Conservation (phyloP, 2,329 filamentous ascomycete species). For the Karstenula rhodostoma region DNA sequence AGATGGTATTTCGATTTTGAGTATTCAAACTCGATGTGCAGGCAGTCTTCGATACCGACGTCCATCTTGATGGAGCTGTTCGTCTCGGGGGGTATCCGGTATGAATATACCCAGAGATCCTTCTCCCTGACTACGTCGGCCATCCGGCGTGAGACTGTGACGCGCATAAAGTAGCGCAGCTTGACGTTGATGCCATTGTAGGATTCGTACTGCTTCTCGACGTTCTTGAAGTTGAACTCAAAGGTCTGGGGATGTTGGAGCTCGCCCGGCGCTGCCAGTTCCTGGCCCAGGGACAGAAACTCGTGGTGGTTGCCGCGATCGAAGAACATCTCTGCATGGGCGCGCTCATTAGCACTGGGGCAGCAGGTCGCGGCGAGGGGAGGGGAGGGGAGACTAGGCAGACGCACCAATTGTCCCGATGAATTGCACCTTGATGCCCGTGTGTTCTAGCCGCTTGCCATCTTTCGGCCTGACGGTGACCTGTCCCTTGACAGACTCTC, state of each 20-base stretch:
- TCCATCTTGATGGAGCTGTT: constrained; percentile 99
- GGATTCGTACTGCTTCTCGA: constrained; percentile 99
- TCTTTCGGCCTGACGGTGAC: constrained; percentile 97
- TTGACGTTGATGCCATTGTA: constrained; percentile 99
- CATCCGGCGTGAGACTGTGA: constrained; percentile 96
- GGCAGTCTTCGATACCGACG: constrained; percentile 97
- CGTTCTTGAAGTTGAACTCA: constrained; percentile 99
- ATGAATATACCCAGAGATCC: constrained; percentile 99
- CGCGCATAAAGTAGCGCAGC: constrained; percentile 96
- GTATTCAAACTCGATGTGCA: constrained; percentile 99
- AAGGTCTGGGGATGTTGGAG: constrained; percentile 98
- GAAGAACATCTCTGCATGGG: constrained; percentile 91
- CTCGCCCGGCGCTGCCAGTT: constrained; percentile 95
- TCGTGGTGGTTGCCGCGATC: constrained; percentile 99
- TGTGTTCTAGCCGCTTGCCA: constrained; percentile 96
- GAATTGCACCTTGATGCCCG: constrained; percentile 99
- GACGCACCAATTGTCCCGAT: constrained; percentile 92
- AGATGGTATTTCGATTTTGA: constrained; percentile 99
- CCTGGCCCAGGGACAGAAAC: constrained; percentile 95
- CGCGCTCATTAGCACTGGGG: constrained; percentile 21
- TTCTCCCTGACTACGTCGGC: constrained; percentile 98
- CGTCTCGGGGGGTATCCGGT: constrained; percentile 96
- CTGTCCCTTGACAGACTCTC: constrained; percentile 95
- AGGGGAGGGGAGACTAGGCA: constrained; percentile 1
- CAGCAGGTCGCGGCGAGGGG: not conserved